phyloP scores from a whole-genome alignment of 148 eudicot species.

The Euryodendron excelsum region DNA sequence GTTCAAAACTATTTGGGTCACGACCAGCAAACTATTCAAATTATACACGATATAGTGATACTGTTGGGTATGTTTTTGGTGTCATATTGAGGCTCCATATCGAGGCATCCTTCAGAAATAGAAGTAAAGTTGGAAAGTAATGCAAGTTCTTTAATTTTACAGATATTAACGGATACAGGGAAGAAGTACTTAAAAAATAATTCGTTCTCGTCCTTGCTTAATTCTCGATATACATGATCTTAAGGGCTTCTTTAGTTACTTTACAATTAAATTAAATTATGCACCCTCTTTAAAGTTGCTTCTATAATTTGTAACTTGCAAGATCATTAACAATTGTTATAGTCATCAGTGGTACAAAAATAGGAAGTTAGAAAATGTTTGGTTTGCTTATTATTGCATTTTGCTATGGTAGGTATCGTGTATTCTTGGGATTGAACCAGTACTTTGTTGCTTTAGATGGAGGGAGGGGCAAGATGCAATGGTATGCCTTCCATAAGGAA shows the following conservation, averaged over 20 bases:
- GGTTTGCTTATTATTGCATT: conserved; percentile 12
- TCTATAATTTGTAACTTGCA: neutral
- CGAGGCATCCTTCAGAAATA: neutral
- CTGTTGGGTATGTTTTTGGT: conserved; percentile 20
- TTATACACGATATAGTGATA: conserved; percentile 27
- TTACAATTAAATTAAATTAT: neutral
- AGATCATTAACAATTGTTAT: neutral
- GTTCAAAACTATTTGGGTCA: conserved; percentile 28
- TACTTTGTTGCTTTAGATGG: conserved; percentile 34
- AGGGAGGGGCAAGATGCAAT: conserved; percentile 33
- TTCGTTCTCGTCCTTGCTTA: neutral
- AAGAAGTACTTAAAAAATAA: no score
- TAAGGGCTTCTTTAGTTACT: neutral
- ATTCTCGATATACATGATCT: neutral
- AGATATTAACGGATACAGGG: neutral
- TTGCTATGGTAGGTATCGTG: conserved; percentile 18
- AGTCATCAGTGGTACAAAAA: neutral
- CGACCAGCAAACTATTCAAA: conserved; percentile 25
- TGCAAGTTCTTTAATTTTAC: neutral
- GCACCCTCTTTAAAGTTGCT: neutral
- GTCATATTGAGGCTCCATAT: neutral
- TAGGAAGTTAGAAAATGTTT: neutral
- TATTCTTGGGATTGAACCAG: conserved; percentile 31
- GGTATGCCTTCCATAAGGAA: conserved; percentile 36
- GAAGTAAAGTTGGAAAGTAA: neutral